Evolutionary conservation across 179 eudicot genomes (phyloP).

Genomic region (Patellifolia procumbens): DNA sequence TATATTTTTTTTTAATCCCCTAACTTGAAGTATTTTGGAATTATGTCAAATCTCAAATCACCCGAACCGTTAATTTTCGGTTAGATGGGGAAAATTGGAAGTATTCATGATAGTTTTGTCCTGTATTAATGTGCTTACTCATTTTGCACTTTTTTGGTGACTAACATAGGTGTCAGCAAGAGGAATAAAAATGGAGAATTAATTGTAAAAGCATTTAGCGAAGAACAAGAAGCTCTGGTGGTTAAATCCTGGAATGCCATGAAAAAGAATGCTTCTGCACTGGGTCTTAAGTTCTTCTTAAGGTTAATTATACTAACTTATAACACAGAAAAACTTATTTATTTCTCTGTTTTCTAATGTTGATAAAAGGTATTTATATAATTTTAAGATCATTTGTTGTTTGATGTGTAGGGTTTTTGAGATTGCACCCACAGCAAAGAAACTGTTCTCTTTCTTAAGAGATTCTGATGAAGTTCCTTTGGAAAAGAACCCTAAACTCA

Average conservation of each 20-base stretch:
- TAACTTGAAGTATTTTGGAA: neutral
- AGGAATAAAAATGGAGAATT: slow-evolving; percentile 21
- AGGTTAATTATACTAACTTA: slow-evolving; percentile 37
- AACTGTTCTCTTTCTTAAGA: slow-evolving; percentile 66
- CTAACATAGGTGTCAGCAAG: slow-evolving; percentile 22
- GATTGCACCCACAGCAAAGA: slow-evolving; percentile 88
- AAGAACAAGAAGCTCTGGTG: slow-evolving; percentile 82
- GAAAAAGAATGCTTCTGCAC: slow-evolving; percentile 70
- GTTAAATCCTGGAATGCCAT: slow-evolving; percentile 78
- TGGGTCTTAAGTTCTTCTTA: slow-evolving; percentile 73
- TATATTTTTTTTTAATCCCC: too few relatives aligned
- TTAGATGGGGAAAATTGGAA: too few relatives aligned
- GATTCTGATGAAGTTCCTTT: slow-evolving; percentile 60
- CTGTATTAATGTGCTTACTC: neutral
- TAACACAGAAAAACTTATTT: neutral
- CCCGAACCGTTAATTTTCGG: too few relatives aligned
- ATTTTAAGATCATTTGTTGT: neutral
- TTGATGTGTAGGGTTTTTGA: slow-evolving; percentile 66
- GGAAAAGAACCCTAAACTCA: slow-evolving; percentile 76
- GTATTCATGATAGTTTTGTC: too few relatives aligned
- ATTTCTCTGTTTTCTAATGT: neutral
- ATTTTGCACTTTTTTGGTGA: neutral
- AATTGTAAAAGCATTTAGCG: slow-evolving; percentile 48
- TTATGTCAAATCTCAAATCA: too few relatives aligned
- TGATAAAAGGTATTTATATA: neutral